Conservation (phyloP, 345 rosid genomes). For the Durio zibethinus region DNA sequence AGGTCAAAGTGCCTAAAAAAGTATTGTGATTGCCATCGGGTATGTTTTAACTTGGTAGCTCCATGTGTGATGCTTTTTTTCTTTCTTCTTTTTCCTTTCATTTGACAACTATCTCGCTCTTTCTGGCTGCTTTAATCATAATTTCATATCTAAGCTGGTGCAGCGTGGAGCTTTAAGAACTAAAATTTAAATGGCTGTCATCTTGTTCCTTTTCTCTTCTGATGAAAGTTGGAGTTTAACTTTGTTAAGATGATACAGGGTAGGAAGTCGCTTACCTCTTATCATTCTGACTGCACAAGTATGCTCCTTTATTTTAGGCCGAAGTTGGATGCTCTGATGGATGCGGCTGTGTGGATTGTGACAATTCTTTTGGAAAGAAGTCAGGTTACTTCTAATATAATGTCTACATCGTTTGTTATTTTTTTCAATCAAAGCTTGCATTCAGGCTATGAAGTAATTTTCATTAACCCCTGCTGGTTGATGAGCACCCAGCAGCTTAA, state of each 20-base stretch:
- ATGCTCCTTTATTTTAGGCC: slow-evolving; percentile 25
- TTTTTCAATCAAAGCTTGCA: background rate
- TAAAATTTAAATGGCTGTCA: background rate
- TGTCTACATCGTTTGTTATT: background rate
- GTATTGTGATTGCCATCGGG: slow-evolving; percentile 56
- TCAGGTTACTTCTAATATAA: slow-evolving; percentile 19
- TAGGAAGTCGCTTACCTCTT: background rate
- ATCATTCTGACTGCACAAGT: background rate
- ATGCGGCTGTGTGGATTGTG: slow-evolving; percentile 45
- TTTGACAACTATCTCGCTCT: background rate
- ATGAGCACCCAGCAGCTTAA: background rate
- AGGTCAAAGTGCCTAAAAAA: slow-evolving; percentile 46
- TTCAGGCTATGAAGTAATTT: background rate
- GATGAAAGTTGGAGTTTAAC: background rate
- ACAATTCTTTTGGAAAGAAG: slow-evolving; percentile 37
- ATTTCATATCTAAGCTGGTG: background rate
- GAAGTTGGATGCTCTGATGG: slow-evolving; percentile 44
- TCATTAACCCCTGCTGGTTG: background rate
- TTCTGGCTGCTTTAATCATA: background rate
- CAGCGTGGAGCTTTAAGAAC: background rate
- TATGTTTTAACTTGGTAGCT: slow-evolving; percentile 7
- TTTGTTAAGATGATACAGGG: background rate
- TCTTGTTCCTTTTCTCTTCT: background rate
- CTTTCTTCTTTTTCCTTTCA: background rate
- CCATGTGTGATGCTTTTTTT: background rate